These are phyloP conservation scores for Solanum neorickii DNA, from an alignment of 257 asterid genomes.

Conservation along the genomic window DNA sequence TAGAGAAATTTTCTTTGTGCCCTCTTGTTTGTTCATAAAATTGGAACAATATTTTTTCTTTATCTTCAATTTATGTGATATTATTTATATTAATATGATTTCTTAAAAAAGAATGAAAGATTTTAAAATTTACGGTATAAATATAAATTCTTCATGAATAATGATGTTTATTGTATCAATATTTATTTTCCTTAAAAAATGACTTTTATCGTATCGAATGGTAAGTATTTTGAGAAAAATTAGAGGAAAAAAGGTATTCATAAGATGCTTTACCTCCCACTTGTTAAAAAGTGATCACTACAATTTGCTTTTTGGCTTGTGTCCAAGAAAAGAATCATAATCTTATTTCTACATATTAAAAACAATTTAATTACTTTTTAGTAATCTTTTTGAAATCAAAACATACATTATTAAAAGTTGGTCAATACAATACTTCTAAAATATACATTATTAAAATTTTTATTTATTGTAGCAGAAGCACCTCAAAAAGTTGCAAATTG, in stretches of 20 bases:
- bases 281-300: background rate
- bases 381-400: background rate
- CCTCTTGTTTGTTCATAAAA: background rate
- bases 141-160: no score
- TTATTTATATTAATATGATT: accelerated
- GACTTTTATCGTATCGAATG: background rate
- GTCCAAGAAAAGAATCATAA: background rate
- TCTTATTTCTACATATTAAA: background rate
- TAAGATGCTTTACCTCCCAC: background rate
- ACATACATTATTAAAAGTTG: no score
- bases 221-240: background rate
- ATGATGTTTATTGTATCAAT: accelerated
- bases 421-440: no score
- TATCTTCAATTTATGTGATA: background rate
- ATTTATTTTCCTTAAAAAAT: no score
- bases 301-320: background rate
- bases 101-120: background rate
- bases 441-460: background rate
- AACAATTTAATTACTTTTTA: background rate
- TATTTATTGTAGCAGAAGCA: background rate
- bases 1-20: background rate
- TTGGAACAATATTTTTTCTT: background rate
- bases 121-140: background rate
- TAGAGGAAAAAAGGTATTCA: background rate
- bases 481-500: background rate